A percentile compares a stretch with the other conserved stretches of the same genome.
Conservation (phyloP, 495 filamentous ascomycete species). For the Penicillium goetzii region DNA sequence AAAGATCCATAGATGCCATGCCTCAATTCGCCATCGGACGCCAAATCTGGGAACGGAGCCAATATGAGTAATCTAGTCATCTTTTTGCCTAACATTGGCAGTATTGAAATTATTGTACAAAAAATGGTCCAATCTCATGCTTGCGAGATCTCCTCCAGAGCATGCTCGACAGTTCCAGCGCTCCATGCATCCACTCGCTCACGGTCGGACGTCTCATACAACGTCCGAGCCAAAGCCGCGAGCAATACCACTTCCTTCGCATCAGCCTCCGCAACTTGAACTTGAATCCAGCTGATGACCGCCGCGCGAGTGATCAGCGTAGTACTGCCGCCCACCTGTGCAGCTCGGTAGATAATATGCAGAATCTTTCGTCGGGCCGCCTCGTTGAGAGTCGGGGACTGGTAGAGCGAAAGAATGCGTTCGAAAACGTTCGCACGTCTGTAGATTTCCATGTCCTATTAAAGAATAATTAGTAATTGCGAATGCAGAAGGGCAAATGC, state of each 20-base stretch:
- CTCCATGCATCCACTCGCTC: conserved; percentile 71
- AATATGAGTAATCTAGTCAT: background rate
- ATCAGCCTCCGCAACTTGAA: conserved; percentile 50
- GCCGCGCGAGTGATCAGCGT: conserved; percentile 85
- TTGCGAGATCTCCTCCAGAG: conserved; percentile 35
- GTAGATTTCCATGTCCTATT: conserved; percentile 79
- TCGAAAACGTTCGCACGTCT: conserved; percentile 80
- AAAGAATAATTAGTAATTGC: conserved; percentile 14
- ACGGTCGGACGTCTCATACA: conserved; percentile 74
- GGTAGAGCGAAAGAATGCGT: conserved; percentile 70
- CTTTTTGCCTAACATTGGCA: background rate
- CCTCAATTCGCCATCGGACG: background rate
- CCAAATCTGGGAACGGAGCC: background rate
- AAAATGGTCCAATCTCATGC: conserved; percentile 3
- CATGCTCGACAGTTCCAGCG: conserved; percentile 46
- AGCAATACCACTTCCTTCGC: conserved; percentile 54
- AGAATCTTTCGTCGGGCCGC: conserved; percentile 69
- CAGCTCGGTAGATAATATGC: conserved; percentile 71
- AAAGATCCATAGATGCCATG: background rate
- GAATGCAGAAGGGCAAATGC: background rate
- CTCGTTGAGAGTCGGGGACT: conserved; percentile 63
- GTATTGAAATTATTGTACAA: conserved; percentile 13
- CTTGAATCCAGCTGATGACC: conserved; percentile 78
- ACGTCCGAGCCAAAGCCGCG: conserved; percentile 57
- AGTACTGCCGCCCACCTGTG: conserved; percentile 75